These are phyloP conservation scores for Delitschia confertaspora DNA, from an alignment of 495 filamentous ascomycete genomes.

Conservation along the genomic window DNA sequence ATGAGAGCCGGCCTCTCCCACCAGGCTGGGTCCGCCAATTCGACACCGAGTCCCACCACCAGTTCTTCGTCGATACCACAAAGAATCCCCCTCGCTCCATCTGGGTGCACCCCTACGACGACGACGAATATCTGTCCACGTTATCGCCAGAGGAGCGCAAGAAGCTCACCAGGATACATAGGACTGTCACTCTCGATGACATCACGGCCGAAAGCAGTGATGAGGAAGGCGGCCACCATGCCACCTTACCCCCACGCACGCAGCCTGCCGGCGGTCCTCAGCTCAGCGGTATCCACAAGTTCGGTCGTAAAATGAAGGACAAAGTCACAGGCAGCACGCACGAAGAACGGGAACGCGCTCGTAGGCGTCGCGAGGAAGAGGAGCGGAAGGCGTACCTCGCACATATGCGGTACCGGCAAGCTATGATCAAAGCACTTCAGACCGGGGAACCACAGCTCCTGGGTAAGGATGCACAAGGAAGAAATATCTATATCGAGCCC, in stretches of 20 bases:
- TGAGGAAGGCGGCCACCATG: slow-evolving; percentile 31
- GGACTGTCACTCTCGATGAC: slow-evolving; percentile 35
- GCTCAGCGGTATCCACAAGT: slow-evolving; percentile 24
- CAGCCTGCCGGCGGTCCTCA: slow-evolving; percentile 11
- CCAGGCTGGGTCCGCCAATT: slow-evolving; percentile 41
- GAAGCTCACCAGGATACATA: slow-evolving; percentile 31
- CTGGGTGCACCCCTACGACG: slow-evolving; percentile 47
- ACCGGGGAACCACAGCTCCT: slow-evolving; percentile 42
- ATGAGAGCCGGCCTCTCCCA: slow-evolving; percentile 40
- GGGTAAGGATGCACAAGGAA: slow-evolving; percentile 39
- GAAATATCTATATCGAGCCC: slow-evolving; percentile 43
- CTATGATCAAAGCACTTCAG: slow-evolving; percentile 36
- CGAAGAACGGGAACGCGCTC: slow-evolving; percentile 36
- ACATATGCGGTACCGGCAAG: slow-evolving; percentile 34
- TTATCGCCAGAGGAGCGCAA: slow-evolving; percentile 36
- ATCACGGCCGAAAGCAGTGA: slow-evolving; percentile 38
- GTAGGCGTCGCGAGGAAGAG: slow-evolving; percentile 35
- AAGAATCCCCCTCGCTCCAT: slow-evolving; percentile 39
- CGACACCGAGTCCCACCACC: slow-evolving; percentile 39
- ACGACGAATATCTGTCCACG: slow-evolving; percentile 38
- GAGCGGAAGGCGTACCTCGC: slow-evolving; percentile 36
- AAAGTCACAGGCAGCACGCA: slow-evolving; percentile 40
- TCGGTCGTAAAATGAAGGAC: slow-evolving; percentile 43
- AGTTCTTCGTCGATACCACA: slow-evolving; percentile 47
- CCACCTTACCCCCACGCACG: slow-evolving; percentile 4